Percentiles rank a stretch among this genome's conserved stretches.
Conservation (phyloP, 1,284 basidiomycete genomes). For the Sporisorium reilianum region DNA sequence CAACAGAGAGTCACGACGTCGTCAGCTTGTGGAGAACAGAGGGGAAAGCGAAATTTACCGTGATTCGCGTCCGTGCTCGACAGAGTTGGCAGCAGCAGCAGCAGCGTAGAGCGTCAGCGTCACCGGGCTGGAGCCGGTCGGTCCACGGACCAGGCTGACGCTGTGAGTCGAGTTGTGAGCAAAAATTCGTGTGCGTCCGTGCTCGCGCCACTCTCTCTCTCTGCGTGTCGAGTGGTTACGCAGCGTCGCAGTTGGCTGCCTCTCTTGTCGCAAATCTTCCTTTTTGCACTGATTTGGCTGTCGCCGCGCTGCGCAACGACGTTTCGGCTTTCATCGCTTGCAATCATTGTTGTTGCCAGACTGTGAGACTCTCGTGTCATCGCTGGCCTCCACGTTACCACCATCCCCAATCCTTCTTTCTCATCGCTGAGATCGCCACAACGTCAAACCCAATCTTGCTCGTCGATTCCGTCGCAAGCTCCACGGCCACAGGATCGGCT, state of each 20-base stretch:
- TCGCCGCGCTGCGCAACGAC: background rate
- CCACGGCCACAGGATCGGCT: conserved; percentile 3
- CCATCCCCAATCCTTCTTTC: background rate
- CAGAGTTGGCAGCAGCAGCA: background rate
- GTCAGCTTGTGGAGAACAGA: no score
- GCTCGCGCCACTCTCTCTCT: no score
- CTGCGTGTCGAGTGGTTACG: no score
- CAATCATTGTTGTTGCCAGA: background rate
- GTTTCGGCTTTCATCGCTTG: conserved; percentile 3
- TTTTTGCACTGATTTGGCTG: background rate
- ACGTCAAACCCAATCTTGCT: background rate
- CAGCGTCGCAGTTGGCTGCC: background rate
- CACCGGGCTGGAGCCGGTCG: background rate
- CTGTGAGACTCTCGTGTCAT: conserved; percentile 5
- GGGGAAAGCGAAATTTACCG: background rate
- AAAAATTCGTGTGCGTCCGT: no score
- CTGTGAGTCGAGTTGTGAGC: no score
- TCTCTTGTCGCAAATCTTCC: conserved; percentile 9
- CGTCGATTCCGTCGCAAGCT: background rate
- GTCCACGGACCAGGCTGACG: conserved; percentile 4
- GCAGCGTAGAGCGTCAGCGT: conserved; percentile 1
- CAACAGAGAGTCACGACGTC: background rate
- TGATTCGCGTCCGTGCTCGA: conserved; percentile 5
- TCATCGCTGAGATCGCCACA: background rate
- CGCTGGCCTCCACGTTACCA: background rate